Evolutionary conservation across 164 flowering plant genomes (phyloP).

Genomic region (Berberis thunbergii): DNA sequence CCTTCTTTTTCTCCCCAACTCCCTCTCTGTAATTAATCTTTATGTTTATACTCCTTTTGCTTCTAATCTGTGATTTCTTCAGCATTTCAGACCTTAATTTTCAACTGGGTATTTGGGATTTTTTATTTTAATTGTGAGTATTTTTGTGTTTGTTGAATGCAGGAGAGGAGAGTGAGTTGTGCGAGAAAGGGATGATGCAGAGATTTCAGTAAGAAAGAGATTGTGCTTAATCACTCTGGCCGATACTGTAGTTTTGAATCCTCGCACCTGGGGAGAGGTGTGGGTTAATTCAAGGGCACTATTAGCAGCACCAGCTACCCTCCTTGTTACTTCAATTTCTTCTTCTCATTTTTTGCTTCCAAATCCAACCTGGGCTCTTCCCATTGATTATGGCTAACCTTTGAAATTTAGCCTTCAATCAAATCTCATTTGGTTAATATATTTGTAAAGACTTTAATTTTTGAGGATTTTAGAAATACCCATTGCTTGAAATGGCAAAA

Average conservation of each 20-base stretch:
- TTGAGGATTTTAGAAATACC: background rate
- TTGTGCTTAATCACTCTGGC: constrained; percentile 56
- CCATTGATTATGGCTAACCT: constrained; percentile 77
- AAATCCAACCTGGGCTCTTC: constrained; percentile 30
- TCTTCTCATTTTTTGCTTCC: constrained; percentile 13
- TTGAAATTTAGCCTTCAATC: constrained; percentile 1
- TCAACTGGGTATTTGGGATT: no score
- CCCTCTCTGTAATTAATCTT: no score
- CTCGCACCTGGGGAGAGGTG: constrained; percentile 25
- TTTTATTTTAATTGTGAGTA: no score
- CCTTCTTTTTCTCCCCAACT: no score
- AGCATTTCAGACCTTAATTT: no score
- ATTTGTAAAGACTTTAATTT: background rate
- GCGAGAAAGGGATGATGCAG: background rate
- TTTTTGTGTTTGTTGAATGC: background rate
- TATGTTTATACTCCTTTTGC: no score
- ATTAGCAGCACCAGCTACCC: background rate
- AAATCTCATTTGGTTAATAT: constrained; percentile 7
- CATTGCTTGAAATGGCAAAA: constrained; percentile 27
- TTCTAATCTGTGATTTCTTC: no score
- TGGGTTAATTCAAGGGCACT: constrained; percentile 16
- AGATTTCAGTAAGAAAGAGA: background rate
- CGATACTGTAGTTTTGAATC: constrained; percentile 23
- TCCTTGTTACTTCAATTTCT: background rate
- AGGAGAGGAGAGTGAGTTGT: background rate